Evolutionary conservation across 495 filamentous ascomycete species (phyloP), one percentile per base, ranked within the genome.

Genomic region (Tuber magnatum): DNA sequence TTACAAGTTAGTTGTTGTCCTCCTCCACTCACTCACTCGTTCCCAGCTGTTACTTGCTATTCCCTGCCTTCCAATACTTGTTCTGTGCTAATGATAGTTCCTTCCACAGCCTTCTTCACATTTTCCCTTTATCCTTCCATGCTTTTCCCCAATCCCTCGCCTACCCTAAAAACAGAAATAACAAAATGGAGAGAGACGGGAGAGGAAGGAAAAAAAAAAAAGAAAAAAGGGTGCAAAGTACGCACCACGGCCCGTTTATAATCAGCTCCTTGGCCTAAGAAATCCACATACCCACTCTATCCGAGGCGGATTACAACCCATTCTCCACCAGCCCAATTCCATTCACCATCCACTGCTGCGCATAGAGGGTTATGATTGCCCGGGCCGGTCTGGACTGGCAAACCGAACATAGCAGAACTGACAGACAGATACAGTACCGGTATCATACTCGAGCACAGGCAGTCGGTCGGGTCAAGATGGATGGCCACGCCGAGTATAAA

Each of bases 111-210:
- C 56, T 65, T 65, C 56, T 35, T 65, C 4, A 65, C 28, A 32
- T 35, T 65, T 65, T 65, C 56, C 56, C 56, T 35, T 65, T 28
- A 65, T 65, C 56, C 56, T 65, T 65, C 56, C 56, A 65, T 65
- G 56, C 56, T 65, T 65, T 28, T 65, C 10, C 51, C 51, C 51
- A 61, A 61, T 61, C 12, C 56, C 56, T 18, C 56, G 28, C 28
- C 28, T 35, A 2, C n/a, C 1, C 56, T 35, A 32, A 18, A 18
- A 32, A 65, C 12, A 35, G 14, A 65, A 35, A 65, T 28, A 18
- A 18, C 28, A 65, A 65, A 4, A 35, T 18, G 56, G 56, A 16
- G 35, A 12, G 28, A 65, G 7, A 35, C 2, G 28, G 24, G 9
- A 20, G n/a, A n/a, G 44, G 6, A 46, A 46, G 6, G 18, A n/a